Evolutionary conservation across 148 eudicot genomes (phyloP).

Genomic region (Selenicereus undatus): DNA sequence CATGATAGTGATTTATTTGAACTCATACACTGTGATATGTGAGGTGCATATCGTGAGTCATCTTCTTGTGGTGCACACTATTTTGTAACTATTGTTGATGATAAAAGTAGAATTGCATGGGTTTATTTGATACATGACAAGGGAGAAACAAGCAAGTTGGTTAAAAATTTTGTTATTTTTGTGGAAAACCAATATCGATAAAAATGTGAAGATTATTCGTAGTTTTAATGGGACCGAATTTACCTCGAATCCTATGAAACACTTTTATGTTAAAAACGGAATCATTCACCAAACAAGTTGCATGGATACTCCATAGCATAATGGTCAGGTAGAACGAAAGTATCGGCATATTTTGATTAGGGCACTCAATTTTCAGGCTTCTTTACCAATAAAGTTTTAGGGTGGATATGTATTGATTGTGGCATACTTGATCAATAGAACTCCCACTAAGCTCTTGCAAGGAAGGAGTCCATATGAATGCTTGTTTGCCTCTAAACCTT

Average conservation of each 20-base stretch:
- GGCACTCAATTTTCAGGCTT: background rate
- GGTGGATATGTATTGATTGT: background rate
- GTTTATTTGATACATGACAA: constrained; percentile 24
- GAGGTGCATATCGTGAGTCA: background rate
- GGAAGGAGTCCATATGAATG: background rate
- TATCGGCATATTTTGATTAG: background rate
- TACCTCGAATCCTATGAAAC: background rate
- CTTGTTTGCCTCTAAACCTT: background rate
- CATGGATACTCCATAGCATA: background rate
- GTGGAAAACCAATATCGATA: background rate
- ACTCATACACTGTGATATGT: background rate
- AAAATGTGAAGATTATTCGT: background rate
- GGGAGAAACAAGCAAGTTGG: constrained; percentile 38
- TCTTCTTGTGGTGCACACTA: background rate
- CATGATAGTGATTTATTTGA: background rate
- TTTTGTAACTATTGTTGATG: constrained; percentile 1
- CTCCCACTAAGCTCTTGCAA: background rate
- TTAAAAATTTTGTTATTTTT: background rate
- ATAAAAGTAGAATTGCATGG: constrained; percentile 26
- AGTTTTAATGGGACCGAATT: background rate
- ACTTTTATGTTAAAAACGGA: background rate
- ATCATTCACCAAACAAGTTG: background rate
- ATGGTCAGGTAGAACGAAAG: background rate
- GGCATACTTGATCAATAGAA: background rate
- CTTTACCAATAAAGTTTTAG: background rate